phyloP scores from a whole-genome alignment of 108 stramenopile genomes.

The Skeletonema costatum region DNA sequence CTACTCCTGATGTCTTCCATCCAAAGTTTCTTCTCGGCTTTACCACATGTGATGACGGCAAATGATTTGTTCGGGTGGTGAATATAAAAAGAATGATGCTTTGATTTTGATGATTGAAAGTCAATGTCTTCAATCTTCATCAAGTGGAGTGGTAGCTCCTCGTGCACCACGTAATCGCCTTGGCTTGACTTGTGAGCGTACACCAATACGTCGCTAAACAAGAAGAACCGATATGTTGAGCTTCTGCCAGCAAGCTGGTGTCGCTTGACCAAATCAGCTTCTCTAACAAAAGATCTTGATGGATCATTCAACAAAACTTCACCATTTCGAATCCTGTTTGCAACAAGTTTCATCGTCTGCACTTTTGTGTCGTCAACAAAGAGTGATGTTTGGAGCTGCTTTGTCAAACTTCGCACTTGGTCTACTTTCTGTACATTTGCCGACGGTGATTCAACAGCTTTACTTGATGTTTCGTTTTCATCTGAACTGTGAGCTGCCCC shows the following conservation, averaged over 20 bases:
- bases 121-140: conserved; percentile 86
- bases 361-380: conserved; percentile 50
- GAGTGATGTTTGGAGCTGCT: conserved; percentile 53
- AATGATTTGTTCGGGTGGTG: conserved; percentile 94
- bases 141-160: conserved; percentile 80
- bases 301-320: conserved; percentile 82
- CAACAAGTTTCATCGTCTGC: conserved; percentile 68
- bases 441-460: conserved; percentile 16
- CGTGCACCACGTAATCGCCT: conserved; percentile 73
- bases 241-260: conserved; percentile 75
- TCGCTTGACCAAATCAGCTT: conserved; percentile 87
- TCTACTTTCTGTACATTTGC: conserved; percentile 64
- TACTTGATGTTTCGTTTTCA: not conserved
- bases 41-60: conserved; percentile 63
- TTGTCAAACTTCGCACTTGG: conserved; percentile 52
- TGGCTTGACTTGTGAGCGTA: conserved; percentile 46
- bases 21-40: conserved; percentile 62
- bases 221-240: conserved; percentile 86
- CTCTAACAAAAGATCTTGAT: conserved; percentile 75
- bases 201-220: conserved; percentile 85
- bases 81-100: conserved; percentile 77
- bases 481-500: not conserved
- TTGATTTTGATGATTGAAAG: conserved; percentile 35
- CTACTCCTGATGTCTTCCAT: conserved; percentile 54
- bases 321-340: conserved; percentile 71